phyloP scores from a whole-genome alignment of 805 yeast genomes.

The Pichia scutulata region DNA sequence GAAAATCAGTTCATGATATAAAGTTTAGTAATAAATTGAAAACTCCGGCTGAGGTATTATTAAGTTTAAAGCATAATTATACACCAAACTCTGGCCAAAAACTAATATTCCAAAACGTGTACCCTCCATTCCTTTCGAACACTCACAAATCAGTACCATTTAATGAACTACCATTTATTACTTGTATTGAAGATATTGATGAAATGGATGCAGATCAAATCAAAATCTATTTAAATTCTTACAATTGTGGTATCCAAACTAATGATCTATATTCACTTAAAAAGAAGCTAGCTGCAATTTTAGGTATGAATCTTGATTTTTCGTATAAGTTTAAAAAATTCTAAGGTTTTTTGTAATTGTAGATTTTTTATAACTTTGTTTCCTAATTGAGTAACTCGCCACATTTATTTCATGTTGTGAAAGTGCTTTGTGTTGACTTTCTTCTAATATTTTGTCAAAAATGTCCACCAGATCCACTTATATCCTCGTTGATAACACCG shows the following conservation, averaged over 20 bases:
- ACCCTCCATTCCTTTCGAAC: not conserved
- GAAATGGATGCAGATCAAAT: not conserved
- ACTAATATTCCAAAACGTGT: not conserved
- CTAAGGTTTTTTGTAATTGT: not conserved
- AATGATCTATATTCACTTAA: not conserved
- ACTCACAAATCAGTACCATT: not conserved
- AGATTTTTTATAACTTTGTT: not conserved
- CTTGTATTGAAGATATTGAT: not conserved
- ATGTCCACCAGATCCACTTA: conserved; percentile 6
- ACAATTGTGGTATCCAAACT: not conserved
- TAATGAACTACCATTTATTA: not conserved
- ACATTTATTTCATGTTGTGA: not conserved
- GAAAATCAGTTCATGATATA: not conserved
- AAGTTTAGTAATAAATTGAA: not conserved
- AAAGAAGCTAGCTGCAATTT: not conserved
- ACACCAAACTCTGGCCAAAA: not conserved
- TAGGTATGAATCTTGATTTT: not conserved
- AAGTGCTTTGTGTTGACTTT: not conserved
- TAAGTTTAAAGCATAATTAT: not conserved
- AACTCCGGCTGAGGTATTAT: not conserved
- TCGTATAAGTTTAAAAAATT: not conserved
- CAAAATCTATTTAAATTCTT: not conserved
- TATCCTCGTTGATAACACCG: not conserved
- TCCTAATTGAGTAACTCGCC: not conserved
- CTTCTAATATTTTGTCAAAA: not conserved